phyloP scores from a whole-genome alignment of 2,329 filamentous ascomycete genomes.

The Furcasterigmium furcatum region DNA sequence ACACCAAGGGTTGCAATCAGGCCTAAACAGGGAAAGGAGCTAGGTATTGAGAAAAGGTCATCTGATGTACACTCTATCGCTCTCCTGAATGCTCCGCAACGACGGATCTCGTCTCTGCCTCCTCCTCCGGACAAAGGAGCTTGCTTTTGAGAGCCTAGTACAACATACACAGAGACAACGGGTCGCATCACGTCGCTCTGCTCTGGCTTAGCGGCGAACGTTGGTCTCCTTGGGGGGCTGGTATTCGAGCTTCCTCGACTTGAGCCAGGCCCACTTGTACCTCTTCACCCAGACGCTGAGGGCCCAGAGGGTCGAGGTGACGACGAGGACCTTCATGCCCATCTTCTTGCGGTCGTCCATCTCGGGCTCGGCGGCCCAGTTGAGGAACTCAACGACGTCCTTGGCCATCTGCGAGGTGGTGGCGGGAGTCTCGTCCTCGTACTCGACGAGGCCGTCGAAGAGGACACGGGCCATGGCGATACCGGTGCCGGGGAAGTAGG shows the following conservation, averaged over 20 bases:
- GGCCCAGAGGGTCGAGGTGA: constrained; percentile 75
- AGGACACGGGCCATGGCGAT: constrained; percentile 99
- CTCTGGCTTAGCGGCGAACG: constrained; percentile 40
- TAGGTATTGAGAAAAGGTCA: constrained; percentile 31
- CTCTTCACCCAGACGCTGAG: constrained; percentile 97
- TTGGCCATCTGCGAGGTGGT: constrained; percentile 99
- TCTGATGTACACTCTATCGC: constrained; percentile 50
- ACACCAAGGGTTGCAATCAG: too few species aligned
- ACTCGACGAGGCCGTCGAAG: constrained; percentile 96
- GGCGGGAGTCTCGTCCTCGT: constrained; percentile 93
- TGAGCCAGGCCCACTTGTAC: constrained; percentile 98
- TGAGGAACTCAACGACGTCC: constrained; percentile 97
- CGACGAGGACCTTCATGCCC: constrained; percentile 92
- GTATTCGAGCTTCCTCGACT: constrained; percentile 92
- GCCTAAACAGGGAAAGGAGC: too few species aligned
- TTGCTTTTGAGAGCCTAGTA: constrained; percentile 28
- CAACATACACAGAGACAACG: constrained; percentile 23
- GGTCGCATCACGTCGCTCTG: constrained; percentile 6
- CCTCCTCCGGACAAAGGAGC: constrained; percentile 38
- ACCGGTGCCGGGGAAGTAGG: constrained; percentile 98
- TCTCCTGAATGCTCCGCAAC: constrained; percentile 16
- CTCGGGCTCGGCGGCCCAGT: constrained; percentile 98
- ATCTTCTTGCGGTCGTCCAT: constrained; percentile 99
- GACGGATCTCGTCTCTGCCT: constrained; percentile 19
- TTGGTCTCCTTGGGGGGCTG: constrained; percentile 63